Evolutionary conservation across 306 rosid species (phyloP).

Genomic region (Arachis hypogaea): DNA sequence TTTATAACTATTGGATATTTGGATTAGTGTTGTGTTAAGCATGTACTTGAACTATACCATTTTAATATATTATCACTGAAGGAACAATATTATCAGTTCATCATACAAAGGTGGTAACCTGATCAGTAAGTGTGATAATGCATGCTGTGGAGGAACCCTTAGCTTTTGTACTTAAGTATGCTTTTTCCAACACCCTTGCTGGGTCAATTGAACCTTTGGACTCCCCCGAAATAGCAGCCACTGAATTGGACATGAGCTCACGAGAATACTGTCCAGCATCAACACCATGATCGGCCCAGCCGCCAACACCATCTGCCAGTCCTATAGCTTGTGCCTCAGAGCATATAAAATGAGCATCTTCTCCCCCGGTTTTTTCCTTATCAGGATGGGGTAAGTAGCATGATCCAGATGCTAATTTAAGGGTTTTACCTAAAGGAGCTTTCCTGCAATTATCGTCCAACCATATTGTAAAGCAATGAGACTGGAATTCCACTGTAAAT

Average conservation of each 20-base stretch:
- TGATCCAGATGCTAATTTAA: conserved; percentile 69
- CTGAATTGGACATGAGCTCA: conserved; percentile 78
- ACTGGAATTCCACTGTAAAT: background rate
- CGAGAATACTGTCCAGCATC: conserved; percentile 71
- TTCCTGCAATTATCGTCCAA: conserved; percentile 53
- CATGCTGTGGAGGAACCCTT: conserved; percentile 86
- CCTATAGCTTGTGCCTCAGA: conserved; percentile 76
- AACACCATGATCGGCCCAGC: conserved; percentile 81
- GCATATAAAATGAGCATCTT: conserved; percentile 85
- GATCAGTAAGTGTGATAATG: conserved; percentile 73
- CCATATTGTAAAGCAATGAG: conserved; percentile 20
- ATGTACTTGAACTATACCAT: background rate
- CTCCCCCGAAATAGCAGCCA: conserved; percentile 65
- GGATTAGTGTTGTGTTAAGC: background rate
- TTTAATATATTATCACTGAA: background rate
- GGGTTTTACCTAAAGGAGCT: conserved; percentile 48
- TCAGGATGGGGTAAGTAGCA: conserved; percentile 84
- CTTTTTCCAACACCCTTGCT: conserved; percentile 75
- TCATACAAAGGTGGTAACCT: conserved; percentile 42
- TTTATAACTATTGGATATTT: background rate
- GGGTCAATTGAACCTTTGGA: conserved; percentile 82
- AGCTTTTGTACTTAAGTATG: conserved; percentile 74
- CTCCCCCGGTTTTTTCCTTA: conserved; percentile 84
- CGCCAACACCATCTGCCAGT: conserved; percentile 90
- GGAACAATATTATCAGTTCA: background rate